Evolutionary conservation across 1,139 yeast genomes (phyloP), one percentile per base, ranked within the genome.

Genomic region (Kodamaea sp.): DNA sequence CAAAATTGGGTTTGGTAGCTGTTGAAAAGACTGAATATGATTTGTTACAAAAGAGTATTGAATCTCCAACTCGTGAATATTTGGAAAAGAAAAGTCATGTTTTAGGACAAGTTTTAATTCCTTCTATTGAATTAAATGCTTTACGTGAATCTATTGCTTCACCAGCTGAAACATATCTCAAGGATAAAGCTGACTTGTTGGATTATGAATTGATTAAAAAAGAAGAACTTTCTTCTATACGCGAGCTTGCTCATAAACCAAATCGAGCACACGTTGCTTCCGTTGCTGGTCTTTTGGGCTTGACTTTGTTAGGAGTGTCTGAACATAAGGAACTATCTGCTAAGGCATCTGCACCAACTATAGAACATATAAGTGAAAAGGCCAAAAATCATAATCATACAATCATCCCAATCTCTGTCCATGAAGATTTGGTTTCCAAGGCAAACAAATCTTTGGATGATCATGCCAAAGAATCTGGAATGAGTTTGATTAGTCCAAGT

Each of bases 291-390:
- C 38, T 55, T 15, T 42, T 51, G 32, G 51, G 54, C 9, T 48
- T 50, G 38, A 36, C 37, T 1, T 37, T 55, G 4, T 26, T 55
- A 15, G 43, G 41, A 6, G 31, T 38, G n/a, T 23, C 31, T 2
- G 49, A 48, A 2, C 42, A 38, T 30, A 37, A 32, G 8, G 37
- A 40, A 29, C 39, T 46, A 36, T 22, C 38, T 10, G 22, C 28
- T 8, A 33, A 51, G 34, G 50, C 57, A 5, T 33, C 45, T 7
- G 32, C 49, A 6, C 65, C 65, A 23, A 39, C 60, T 2, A 27
- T 58, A n/a, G 55, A 57, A 1, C 63, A 64, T 34, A 46, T 75
- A 12, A 37, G 40, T n/a, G 48, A 55, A 5, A 66, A 63, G 45
- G 48, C 65, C 2, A 37, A 44, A 10, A 45, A 48, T 3, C 53